phyloP scores from a whole-genome alignment of 805 yeast species.

The Yarrowia bubula region DNA sequence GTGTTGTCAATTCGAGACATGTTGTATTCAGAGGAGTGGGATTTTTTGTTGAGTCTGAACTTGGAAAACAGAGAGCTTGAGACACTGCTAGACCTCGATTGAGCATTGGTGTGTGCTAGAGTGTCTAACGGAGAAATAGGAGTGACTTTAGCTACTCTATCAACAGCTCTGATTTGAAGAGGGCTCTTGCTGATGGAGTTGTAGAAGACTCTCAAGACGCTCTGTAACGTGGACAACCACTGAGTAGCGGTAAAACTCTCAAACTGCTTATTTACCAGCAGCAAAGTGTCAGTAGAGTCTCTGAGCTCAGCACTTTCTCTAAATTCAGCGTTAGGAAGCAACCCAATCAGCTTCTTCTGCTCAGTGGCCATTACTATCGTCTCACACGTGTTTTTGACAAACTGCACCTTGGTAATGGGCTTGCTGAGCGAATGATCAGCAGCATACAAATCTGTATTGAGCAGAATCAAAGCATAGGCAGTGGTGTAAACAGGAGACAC shows the following conservation, averaged over 20 bases:
- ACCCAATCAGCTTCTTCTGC: slow-evolving; percentile 33
- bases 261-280: slow-evolving; percentile 29
- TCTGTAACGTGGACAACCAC: slow-evolving; percentile 35
- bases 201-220: slow-evolving; percentile 33
- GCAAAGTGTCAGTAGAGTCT: slow-evolving; percentile 28
- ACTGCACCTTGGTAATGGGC: slow-evolving; percentile 45
- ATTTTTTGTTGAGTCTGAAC: slow-evolving; percentile 10
- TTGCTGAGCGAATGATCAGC: slow-evolving; percentile 40
- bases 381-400: slow-evolving; percentile 50
- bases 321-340: neutral
- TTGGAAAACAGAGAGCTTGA: slow-evolving; percentile 1
- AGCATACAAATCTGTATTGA: slow-evolving; percentile 77
- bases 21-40: neutral
- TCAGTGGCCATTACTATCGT: slow-evolving; percentile 41
- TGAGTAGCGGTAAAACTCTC: slow-evolving; percentile 30
- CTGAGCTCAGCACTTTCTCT: neutral
- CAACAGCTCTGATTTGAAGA: slow-evolving; percentile 26
- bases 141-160: slow-evolving; percentile 6
- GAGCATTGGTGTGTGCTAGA: slow-evolving; percentile 2
- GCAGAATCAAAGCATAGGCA: slow-evolving; percentile 65
- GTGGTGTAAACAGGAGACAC: slow-evolving; percentile 64
- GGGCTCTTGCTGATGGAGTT: slow-evolving; percentile 35
- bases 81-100: neutral
- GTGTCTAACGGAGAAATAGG: neutral
- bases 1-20: slow-evolving; percentile 15